These are phyloP conservation scores for Spizellomyces sp. DNA, from an alignment of 192 early-diverging fungal species.

Conservation along the genomic window DNA sequence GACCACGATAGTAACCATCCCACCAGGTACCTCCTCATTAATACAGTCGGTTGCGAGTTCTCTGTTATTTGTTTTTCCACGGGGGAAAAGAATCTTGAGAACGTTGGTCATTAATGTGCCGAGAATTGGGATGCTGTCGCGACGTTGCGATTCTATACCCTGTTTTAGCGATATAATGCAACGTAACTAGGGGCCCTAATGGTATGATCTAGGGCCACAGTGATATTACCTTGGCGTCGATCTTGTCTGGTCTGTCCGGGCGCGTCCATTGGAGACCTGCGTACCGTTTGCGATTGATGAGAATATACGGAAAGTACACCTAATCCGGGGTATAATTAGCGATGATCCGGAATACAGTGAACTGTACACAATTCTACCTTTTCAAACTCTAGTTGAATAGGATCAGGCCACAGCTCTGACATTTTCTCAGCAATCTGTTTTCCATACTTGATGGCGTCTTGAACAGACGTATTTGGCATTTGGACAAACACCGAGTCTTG, in stretches of 20 bases:
- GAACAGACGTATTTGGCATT: no score
- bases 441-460: no score
- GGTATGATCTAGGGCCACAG: background rate
- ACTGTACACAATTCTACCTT: background rate
- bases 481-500: no score
- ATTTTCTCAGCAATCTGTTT: background rate
- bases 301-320: constrained; percentile 3
- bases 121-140: background rate
- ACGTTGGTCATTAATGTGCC: no score
- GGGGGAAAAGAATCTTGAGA: no score
- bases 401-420: background rate
- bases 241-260: background rate
- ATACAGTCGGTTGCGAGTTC: no score
- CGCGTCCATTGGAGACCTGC: constrained; percentile 9
- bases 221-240: constrained; percentile 2
- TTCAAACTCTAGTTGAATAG: background rate
- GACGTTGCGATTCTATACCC: constrained; percentile 12
- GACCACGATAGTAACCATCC: no score
- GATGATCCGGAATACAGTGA: no score
- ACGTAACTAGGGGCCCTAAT: background rate
- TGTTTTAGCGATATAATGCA: background rate
- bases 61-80: no score
- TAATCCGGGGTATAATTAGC: background rate
- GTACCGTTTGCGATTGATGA: constrained; percentile 10
- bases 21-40: no score